These are phyloP conservation scores for Lichtheimia hyalospora DNA, from an alignment of 371 early-diverging fungal genomes.

Conservation along the genomic window DNA sequence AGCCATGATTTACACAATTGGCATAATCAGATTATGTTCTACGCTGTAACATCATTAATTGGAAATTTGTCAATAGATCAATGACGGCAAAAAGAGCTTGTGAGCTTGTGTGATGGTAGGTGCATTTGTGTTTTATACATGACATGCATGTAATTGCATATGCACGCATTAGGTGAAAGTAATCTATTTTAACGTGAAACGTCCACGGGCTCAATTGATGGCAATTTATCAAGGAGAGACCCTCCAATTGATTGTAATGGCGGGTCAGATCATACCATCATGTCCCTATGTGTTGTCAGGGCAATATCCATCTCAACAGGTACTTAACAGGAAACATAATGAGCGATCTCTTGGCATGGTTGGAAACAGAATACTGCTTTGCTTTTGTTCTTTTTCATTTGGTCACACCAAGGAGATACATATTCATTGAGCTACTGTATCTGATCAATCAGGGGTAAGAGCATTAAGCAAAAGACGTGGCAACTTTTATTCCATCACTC, in stretches of 20 bases:
- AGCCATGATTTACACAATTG: too few species aligned
- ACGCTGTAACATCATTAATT: too few species aligned
- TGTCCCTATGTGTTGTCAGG: not conserved
- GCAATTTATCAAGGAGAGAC: not conserved
- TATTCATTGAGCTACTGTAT: too few species aligned
- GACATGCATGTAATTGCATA: slow-evolving; percentile 3
- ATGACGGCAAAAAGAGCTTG: too few species aligned
- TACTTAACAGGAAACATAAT: not conserved
- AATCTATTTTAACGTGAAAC: not conserved
- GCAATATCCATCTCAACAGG: not conserved
- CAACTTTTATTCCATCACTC: not conserved
- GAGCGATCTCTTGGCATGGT: slow-evolving; percentile 1
- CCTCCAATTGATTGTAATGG: not conserved
- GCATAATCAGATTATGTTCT: too few species aligned
- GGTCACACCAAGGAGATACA: not conserved
- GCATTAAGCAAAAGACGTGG: not conserved
- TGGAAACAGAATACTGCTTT: not conserved
- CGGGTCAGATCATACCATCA: not conserved
- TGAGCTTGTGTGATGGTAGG: not conserved
- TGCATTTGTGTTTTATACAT: slow-evolving; percentile 1
- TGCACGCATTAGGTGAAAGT: not conserved
- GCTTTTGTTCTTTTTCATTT: not conserved
- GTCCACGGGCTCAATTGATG: not conserved
- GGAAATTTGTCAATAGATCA: too few species aligned
- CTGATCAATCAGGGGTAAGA: not conserved